Conservation (phyloP, 805 yeast genomes). For the Lipomyces orientalis region DNA sequence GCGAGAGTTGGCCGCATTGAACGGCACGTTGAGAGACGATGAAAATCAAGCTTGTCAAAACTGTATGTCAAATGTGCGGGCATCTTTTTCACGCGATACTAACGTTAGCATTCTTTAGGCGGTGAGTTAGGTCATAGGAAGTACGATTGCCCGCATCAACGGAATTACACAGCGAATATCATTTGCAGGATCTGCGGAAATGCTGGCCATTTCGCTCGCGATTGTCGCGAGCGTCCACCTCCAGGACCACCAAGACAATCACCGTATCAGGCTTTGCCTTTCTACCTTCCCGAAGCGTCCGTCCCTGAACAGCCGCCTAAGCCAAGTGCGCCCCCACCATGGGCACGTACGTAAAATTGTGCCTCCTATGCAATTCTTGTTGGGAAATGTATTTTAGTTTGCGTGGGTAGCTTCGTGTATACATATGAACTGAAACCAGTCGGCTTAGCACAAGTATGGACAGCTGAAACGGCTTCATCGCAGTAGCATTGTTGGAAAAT, state of each 20-base stretch:
- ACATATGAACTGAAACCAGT: background rate
- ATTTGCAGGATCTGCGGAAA: constrained; percentile 81
- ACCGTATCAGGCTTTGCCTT: background rate
- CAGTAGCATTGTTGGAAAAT: background rate
- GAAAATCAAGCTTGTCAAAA: constrained; percentile 64
- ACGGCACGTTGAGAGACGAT: constrained; percentile 91
- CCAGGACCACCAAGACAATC: constrained; percentile 17
- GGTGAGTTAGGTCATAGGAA: constrained; percentile 69
- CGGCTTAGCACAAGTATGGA: background rate
- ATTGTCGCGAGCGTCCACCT: constrained; percentile 61
- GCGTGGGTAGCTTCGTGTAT: background rate
- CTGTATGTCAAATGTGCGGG: constrained; percentile 48
- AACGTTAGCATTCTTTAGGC: constrained; percentile 24
- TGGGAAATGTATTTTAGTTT: background rate
- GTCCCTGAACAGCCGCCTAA: constrained; percentile 18
- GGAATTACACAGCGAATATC: constrained; percentile 58
- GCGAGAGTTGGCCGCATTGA: constrained; percentile 87
- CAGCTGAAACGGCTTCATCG: background rate
- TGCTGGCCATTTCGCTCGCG: constrained; percentile 85
- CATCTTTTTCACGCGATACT: background rate
- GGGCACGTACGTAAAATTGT: constrained; percentile 21
- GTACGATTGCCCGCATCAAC: constrained; percentile 64
- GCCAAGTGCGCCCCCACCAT: constrained; percentile 32
- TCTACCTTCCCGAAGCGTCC: background rate
- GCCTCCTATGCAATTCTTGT: background rate